These are phyloP conservation scores for Pleoardoris graminearum DNA, from an alignment of 2,329 filamentous ascomycete genomes.

Conservation along the genomic window DNA sequence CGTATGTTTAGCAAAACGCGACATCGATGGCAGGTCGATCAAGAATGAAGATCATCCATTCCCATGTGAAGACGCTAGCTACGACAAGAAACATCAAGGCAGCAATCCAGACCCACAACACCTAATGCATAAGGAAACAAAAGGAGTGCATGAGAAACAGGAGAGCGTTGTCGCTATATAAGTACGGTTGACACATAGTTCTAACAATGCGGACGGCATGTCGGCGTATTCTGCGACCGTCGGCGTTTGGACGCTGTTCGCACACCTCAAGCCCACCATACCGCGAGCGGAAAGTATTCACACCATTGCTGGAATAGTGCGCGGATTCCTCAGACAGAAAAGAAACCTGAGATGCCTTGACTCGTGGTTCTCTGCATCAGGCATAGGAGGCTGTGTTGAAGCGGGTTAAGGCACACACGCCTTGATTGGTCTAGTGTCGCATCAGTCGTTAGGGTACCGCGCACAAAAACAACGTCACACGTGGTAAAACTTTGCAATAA, in stretches of 20 bases:
- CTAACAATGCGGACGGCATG: conserved; percentile 27
- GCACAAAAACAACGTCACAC: not conserved
- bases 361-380: conserved; percentile 9
- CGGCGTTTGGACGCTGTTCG: conserved; percentile 23
- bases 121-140: conserved; percentile 18
- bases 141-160: conserved; percentile 18
- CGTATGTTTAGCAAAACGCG: not conserved
- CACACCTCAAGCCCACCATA: conserved; percentile 9
- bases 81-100: conserved; percentile 5
- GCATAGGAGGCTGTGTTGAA: conserved; percentile 14
- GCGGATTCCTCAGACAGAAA: conserved; percentile 20
- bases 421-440: conserved; percentile 13
- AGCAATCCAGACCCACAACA: conserved; percentile 8
- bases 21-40: not conserved
- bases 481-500: too few relatives aligned
- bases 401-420: conserved; percentile 5
- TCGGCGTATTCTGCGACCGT: conserved; percentile 22
- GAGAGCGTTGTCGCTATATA: conserved; percentile 6
- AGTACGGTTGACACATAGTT: conserved; percentile 25
- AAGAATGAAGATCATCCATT: not conserved
- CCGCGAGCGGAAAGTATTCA: conserved; percentile 5
- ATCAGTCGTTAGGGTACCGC: conserved; percentile 3
- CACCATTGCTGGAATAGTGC: not conserved
- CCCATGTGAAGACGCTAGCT: conserved; percentile 1
- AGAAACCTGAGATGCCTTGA: conserved; percentile 28